Conservation (phyloP, 768 basidiomycete species). For the Macrolepiota albuminosa region DNA sequence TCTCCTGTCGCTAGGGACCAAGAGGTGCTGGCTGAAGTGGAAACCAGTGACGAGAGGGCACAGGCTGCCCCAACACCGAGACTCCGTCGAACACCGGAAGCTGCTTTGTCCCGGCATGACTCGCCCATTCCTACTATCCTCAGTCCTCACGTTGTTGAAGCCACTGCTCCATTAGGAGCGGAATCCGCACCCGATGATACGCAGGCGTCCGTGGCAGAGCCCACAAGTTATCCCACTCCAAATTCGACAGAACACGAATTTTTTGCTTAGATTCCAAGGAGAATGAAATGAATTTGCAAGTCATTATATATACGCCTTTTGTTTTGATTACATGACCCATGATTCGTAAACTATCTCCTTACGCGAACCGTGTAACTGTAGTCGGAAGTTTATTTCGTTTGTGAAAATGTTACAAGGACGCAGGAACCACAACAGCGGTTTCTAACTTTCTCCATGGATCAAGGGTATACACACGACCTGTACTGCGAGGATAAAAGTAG, state of each 20-base stretch:
- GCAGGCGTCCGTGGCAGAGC: constrained; percentile 20
- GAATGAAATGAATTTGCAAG: constrained; percentile 8
- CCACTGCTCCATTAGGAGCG: neutral
- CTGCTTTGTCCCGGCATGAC: constrained; percentile 43
- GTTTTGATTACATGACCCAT: constrained; percentile 8
- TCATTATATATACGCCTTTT: constrained; percentile 12
- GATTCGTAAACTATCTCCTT: constrained; percentile 4
- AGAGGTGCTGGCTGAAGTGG: constrained; percentile 19
- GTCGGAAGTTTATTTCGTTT: neutral
- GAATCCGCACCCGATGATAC: constrained; percentile 7
- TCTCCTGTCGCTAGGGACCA: constrained; percentile 15
- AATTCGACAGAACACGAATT: constrained; percentile 39
- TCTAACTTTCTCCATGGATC: neutral
- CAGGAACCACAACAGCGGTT: neutral
- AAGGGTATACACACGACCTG: neutral
- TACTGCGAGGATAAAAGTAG: neutral
- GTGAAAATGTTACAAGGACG: neutral
- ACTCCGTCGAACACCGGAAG: constrained; percentile 64
- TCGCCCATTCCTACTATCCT: constrained; percentile 28
- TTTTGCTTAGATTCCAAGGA: constrained; percentile 21
- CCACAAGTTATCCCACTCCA: constrained; percentile 45
- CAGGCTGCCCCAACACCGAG: constrained; percentile 35
- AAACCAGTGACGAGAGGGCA: constrained; percentile 29
- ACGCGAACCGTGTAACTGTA: neutral
- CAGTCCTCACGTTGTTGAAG: neutral